Percentiles rank a stretch among this genome's conserved stretches.
Evolutionary conservation across 495 filamentous ascomycete species (phyloP).

Genomic region (Tuber magnatum): DNA sequence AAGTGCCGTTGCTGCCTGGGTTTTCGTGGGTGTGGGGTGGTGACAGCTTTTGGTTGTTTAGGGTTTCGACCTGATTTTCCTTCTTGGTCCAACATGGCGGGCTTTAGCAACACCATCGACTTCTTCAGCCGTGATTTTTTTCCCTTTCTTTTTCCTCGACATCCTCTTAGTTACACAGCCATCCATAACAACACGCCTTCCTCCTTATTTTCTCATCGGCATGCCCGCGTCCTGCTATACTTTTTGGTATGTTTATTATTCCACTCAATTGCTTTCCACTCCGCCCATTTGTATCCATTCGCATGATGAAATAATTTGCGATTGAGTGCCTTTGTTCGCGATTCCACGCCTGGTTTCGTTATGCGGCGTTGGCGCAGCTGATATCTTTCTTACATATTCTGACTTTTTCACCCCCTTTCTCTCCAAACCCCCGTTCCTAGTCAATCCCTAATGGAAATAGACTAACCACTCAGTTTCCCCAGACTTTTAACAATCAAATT

Average conservation of each 20-base stretch:
- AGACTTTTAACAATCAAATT: neutral
- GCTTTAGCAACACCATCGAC: constrained; percentile 26
- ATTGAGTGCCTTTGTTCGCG: constrained; percentile 72
- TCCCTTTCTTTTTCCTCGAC: constrained; percentile 8
- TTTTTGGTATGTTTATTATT: constrained; percentile 24
- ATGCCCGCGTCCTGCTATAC: neutral
- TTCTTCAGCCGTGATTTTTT: constrained; percentile 1
- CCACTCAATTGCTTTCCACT: constrained; percentile 12
- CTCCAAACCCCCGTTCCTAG: neutral
- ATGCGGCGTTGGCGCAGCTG: constrained; percentile 61
- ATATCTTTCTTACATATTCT: constrained; percentile 99
- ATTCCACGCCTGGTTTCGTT: constrained; percentile 77
- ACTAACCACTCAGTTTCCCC: neutral
- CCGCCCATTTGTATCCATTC: constrained; percentile 29
- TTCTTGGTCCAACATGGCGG: constrained; percentile 14
- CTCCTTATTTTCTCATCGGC: neutral
- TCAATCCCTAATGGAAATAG: neutral
- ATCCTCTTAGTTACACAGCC: constrained; percentile 21
- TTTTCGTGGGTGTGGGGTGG: constrained; percentile 23
- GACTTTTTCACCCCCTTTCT: constrained; percentile 45
- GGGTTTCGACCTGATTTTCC: constrained; percentile 38
- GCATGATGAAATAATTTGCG: constrained; percentile 98
- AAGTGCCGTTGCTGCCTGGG: constrained; percentile 12
- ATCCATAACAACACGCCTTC: constrained; percentile 20
- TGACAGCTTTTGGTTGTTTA: constrained; percentile 23